Evolutionary conservation across 345 rosid genomes (phyloP), one percentile per base, ranked within the genome.

Genomic region (Laguncularia racemosa): DNA sequence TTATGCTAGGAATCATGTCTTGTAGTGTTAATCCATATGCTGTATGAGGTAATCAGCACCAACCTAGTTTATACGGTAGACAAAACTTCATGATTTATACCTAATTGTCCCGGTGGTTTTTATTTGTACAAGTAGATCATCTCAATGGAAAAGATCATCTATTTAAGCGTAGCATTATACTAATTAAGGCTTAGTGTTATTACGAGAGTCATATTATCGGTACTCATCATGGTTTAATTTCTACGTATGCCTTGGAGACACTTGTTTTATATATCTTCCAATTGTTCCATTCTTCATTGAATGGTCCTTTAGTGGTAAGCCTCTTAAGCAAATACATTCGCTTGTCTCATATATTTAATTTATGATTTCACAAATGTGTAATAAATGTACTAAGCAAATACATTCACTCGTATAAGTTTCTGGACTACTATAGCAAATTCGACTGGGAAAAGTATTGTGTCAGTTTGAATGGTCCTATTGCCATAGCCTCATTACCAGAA

Each of bases 401-500:
- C n/a, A n/a, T n/a, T n/a, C n/a, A n/a, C 45, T 74, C 89, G 40
- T 76, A 79, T 63, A 87, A 76, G 71, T 89, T 89, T 79, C 77
- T 89, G 84, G 95, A 93, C 58, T 85, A 85, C 77, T 93, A 83
- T 66, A 89, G 97, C 86, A 85, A 89, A 73, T 90, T 95, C 58
- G 97, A 95, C 62, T 95, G 99, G 95, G 93, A 88, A 57, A 89
- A 80, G 58, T 87, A 79, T 52, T 88, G 99, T 60, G 78, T 88
- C 65, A 89, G 86, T 75, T 73, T 95, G 68, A 81, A 66, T 60
- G 97, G 97, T 50, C 97, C 80, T 1, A 73, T 85, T 50, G 74
- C 77, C 51, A 46, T 84, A 66, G 81, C 97, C 14, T 72, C 84
- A 46, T 65, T 81, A 58, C 95, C 88, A 15, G 87, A 84, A 14